Evolutionary conservation across 179 eudicot species (phyloP), one percentile per base, ranked within the genome.

Genomic region (Actinidia polygama): DNA sequence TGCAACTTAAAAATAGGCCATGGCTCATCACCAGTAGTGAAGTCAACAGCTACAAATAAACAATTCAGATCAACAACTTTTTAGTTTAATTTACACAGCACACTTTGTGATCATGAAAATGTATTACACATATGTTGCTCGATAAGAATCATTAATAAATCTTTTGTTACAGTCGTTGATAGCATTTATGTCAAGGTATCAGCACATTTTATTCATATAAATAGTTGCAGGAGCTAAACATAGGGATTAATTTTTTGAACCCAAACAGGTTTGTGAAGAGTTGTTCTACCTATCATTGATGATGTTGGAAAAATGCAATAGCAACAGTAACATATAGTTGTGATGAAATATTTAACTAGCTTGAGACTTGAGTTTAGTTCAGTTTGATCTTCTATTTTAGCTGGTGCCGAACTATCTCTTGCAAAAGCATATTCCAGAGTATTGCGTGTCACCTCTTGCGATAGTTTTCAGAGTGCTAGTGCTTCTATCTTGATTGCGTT

Each of bases 1-100:
- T 96, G 99, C 95, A 96, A 81, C 79, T 92, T 75, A 83, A 96
- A 96, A 77, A 92, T 91, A 71, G 99, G 98, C 98, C 96, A 90
- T n/a, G 99, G 97, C 40, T 90, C 90, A 47, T 91, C 98, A 82
- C 99, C 99, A 9, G 97, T 96, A 24, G 92, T 30, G 84, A 94
- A 96, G 88, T 96, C 99, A 81, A 96, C 99, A 86, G 97, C 98
- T 96, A 85, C 80, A 86, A 78, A 84, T 36, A 62, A 68, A 73
- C 49, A 63, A 54, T 64, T 18, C 40, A 30, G 69, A 44, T 10
- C 57, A 62, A 47, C 1, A 44, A 62, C 59, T 51, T 78, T 71
- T 54, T 12, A 75, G 49, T 36, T 57, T 57, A 67, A 47, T 61
- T 47, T 62, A 54, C 63, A 58, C 30, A 70, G 80, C 30, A 53